Evolutionary conservation across 805 yeast species (phyloP).

Genomic region (Cyberlindnera euphorbiiphila): DNA sequence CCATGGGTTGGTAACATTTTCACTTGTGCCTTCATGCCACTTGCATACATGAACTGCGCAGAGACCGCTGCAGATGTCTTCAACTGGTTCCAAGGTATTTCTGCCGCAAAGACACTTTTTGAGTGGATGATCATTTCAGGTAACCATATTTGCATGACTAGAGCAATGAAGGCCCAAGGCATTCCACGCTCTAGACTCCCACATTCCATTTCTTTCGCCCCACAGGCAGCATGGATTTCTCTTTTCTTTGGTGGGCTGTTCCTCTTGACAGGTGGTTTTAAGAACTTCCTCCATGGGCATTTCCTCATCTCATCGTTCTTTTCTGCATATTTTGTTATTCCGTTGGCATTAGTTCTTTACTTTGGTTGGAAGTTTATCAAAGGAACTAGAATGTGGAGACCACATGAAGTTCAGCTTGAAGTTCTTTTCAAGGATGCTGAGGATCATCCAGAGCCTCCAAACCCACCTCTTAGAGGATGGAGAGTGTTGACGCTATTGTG

Average conservation of each 20-base stretch:
- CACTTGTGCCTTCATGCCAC: slow-evolving; percentile 33
- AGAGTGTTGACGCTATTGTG: slow-evolving; percentile 18
- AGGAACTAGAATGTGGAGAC: slow-evolving; percentile 31
- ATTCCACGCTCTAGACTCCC: slow-evolving; percentile 22
- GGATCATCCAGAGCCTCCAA: slow-evolving; percentile 30
- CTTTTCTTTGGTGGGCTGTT: slow-evolving; percentile 14
- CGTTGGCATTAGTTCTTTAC: slow-evolving; percentile 29
- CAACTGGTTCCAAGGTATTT: slow-evolving; percentile 33
- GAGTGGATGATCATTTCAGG: slow-evolving; percentile 33
- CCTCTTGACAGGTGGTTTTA: slow-evolving; percentile 34
- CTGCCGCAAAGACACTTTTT: slow-evolving; percentile 31
- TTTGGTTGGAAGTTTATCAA: slow-evolving; percentile 33
- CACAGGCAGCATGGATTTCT: slow-evolving; percentile 25
- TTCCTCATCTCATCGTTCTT: slow-evolving; percentile 20
- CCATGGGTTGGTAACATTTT: slow-evolving; percentile 32
- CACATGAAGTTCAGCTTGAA: slow-evolving; percentile 40
- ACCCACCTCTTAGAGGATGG: slow-evolving; percentile 19
- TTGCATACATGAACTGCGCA: slow-evolving; percentile 34
- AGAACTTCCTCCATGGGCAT: slow-evolving; percentile 33
- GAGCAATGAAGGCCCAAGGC: slow-evolving; percentile 39
- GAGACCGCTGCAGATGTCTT: slow-evolving; percentile 31
- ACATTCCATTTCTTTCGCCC: slow-evolving; percentile 18
- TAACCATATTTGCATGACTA: slow-evolving; percentile 31
- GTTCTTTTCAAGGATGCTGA: slow-evolving; percentile 30
- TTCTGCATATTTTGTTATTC: slow-evolving; percentile 22